Conservation (phyloP, 257 asterid species). For the Solanum dulcamara region DNA sequence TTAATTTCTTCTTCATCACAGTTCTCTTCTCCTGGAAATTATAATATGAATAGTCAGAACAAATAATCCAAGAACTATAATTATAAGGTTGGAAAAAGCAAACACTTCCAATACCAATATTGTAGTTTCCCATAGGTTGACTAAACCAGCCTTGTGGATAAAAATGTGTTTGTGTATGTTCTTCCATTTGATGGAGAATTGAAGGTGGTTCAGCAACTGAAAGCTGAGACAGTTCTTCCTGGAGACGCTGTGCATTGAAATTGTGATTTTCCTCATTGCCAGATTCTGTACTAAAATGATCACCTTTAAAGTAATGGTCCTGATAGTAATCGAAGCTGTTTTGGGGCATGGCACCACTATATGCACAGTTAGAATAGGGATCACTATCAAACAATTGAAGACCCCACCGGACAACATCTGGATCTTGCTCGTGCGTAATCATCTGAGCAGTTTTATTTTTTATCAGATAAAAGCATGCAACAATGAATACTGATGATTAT, state of each 20-base stretch:
- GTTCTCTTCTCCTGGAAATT: conserved; percentile 36
- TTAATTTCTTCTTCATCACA: conserved; percentile 37
- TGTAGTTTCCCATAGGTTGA: conserved; percentile 53
- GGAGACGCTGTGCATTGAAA: conserved; percentile 33
- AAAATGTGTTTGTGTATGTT: conserved; percentile 33
- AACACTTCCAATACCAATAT: conserved; percentile 32
- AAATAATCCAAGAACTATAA: background rate
- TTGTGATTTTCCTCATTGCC: conserved; percentile 25
- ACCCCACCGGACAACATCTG: conserved; percentile 93
- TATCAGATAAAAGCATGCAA: conserved; percentile 3
- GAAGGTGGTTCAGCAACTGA: conserved; percentile 55
- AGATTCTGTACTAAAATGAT: conserved; percentile 31
- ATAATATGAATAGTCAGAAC: conserved; percentile 4
- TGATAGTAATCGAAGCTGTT: conserved; percentile 41
- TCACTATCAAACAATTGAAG: conserved; percentile 84
- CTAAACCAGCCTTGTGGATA: conserved; percentile 64
- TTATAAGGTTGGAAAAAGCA: background rate
- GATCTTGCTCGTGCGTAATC: conserved; percentile 85
- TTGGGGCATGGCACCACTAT: conserved; percentile 41
- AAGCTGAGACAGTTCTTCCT: conserved; percentile 64
- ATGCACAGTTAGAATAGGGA: conserved; percentile 71
- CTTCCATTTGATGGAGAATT: conserved; percentile 31
- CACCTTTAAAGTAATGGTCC: conserved; percentile 36
- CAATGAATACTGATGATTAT: conserved; percentile 1
- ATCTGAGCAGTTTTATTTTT: conserved; percentile 15